These are phyloP conservation scores for Tanacetum coccineum DNA, from an alignment of 129 eudicot genomes.

Conservation along the genomic window DNA sequence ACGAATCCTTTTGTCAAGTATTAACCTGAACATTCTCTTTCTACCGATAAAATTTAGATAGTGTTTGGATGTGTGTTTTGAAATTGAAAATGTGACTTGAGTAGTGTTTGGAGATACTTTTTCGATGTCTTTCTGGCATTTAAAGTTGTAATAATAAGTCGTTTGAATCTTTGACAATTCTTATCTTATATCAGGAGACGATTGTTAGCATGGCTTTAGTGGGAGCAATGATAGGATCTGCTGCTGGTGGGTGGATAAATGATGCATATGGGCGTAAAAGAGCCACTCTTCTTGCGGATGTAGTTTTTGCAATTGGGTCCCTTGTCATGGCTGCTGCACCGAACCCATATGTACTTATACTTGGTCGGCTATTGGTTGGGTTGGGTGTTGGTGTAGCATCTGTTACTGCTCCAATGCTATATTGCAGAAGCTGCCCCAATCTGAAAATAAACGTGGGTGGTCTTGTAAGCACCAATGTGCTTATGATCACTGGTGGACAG, in stretches of 20 bases:
- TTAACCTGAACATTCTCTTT: no score
- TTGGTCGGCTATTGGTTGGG: slow-evolving; percentile 82
- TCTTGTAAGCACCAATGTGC: slow-evolving; percentile 93
- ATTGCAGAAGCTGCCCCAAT: slow-evolving; percentile 95
- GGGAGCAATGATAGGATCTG: slow-evolving; percentile 95
- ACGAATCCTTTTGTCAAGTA: no score
- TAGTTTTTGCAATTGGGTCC: slow-evolving; percentile 68
- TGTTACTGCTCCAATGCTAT: slow-evolving; percentile 94
- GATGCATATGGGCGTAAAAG: slow-evolving; percentile 84
- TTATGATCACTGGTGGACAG: slow-evolving; percentile 96
- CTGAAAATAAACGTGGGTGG: slow-evolving; percentile 96
- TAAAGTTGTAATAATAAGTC: no score
- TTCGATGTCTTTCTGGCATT: background rate
- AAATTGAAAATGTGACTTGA: no score
- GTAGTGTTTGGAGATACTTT: background rate
- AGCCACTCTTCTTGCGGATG: slow-evolving; percentile 91
- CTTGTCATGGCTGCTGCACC: slow-evolving; percentile 92
- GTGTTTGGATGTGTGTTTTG: no score
- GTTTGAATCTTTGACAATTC: background rate
- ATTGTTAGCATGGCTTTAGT: slow-evolving; percentile 99
- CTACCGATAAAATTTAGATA: no score
- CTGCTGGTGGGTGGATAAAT: slow-evolving; percentile 84
- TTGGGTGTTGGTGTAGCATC: slow-evolving; percentile 95
- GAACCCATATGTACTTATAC: slow-evolving; percentile 75
- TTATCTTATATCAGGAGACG: slow-evolving; percentile 58